Evolutionary conservation across 2,329 filamentous ascomycete genomes (phyloP).

Genomic region (Xylaria sp.): DNA sequence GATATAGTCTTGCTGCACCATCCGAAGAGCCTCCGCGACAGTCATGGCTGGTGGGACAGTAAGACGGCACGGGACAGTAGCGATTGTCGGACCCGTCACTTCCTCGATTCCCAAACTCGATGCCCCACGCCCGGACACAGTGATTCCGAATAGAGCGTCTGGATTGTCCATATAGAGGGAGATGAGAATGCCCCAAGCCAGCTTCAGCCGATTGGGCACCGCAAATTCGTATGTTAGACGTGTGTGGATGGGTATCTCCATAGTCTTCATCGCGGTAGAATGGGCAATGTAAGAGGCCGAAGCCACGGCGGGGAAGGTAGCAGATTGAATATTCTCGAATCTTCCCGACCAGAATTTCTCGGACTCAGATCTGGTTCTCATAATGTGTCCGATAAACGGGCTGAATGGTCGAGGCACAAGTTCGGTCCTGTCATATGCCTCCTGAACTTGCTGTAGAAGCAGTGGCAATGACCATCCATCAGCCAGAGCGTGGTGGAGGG

Average conservation of each 20-base stretch:
- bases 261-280: conserved; percentile 12
- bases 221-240: conserved; percentile 8
- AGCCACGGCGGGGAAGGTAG: conserved; percentile 19
- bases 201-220: conserved; percentile 22
- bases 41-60: neutral
- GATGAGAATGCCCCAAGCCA: conserved; percentile 26
- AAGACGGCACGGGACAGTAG: conserved; percentile 21
- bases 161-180: conserved; percentile 19
- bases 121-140: conserved; percentile 25
- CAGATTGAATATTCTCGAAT: conserved; percentile 12
- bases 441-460: conserved; percentile 18
- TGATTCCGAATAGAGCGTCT: conserved; percentile 26
- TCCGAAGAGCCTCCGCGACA: neutral
- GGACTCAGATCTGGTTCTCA: neutral
- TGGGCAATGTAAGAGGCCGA: conserved; percentile 13
- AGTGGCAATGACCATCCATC: conserved; percentile 28
- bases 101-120: conserved; percentile 22
- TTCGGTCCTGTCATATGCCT: conserved; percentile 2
- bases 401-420: conserved; percentile 11
- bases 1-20: conserved; percentile 12
- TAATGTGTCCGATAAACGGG: conserved; percentile 23
- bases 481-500: conserved; percentile 21
- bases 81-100: conserved; percentile 29
- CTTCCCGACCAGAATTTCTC: conserved; percentile 9
- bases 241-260: conserved; percentile 9